Conservation (phyloP, 2,329 filamentous ascomycete genomes). For the Cordyceps pruinosa region DNA sequence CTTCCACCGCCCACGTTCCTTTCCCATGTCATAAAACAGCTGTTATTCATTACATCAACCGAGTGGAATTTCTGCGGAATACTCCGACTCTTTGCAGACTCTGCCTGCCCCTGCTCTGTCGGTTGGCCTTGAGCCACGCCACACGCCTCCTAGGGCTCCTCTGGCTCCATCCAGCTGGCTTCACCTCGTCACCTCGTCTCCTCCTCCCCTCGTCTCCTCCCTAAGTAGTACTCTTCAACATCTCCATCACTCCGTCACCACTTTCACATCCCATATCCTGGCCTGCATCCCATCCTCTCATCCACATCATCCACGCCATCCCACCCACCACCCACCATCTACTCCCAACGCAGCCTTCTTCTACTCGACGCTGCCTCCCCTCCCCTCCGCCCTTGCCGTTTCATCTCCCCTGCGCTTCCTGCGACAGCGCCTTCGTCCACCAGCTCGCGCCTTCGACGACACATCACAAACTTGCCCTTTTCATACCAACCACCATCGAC, state of each 20-base stretch:
- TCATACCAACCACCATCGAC: not conserved
- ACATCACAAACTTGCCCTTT: not conserved
- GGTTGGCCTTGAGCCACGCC: too few species aligned
- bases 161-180: too few species aligned
- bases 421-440: not conserved
- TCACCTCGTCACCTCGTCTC: too few species aligned
- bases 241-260: not conserved
- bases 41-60: too few species aligned
- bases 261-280: not conserved
- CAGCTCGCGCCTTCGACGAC: not conserved
- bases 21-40: too few species aligned
- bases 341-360: not conserved
- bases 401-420: not conserved
- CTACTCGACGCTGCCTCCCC: not conserved
- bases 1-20: too few species aligned
- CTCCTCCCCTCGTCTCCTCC: too few species aligned
- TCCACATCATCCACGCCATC: not conserved
- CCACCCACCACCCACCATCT: not conserved
- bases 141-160: too few species aligned
- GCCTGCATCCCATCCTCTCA: not conserved
- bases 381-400: slow-evolving; percentile 4
- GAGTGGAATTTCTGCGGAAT: too few species aligned
- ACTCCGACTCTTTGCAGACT: too few species aligned
- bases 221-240: not conserved
- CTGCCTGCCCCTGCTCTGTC: too few species aligned